A percentile compares a stretch with the other conserved stretches of the same genome.
phyloP scores from a whole-genome alignment of 2,329 filamentous ascomycete species.

The Gaeumannomyces sp. region DNA sequence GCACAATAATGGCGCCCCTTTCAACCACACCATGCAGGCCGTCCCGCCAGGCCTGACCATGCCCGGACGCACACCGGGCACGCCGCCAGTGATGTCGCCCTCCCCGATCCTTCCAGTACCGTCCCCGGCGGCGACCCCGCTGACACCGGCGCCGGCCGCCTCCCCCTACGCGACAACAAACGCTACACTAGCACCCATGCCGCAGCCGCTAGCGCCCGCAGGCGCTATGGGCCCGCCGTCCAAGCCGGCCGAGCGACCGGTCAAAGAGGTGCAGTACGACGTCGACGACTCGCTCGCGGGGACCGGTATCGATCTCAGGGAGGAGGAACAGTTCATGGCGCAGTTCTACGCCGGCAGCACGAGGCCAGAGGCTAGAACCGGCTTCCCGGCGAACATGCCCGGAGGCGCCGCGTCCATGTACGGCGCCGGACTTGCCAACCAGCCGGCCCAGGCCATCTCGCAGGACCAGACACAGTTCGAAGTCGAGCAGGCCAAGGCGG shows the following conservation, averaged over 20 bases:
- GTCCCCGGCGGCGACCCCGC: not conserved
- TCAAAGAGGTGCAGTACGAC: conserved; percentile 62
- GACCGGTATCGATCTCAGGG: conserved; percentile 79
- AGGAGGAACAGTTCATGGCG: conserved; percentile 77
- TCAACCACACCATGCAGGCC: conserved; percentile 3
- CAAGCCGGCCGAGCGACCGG: conserved; percentile 54
- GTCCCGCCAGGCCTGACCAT: conserved; percentile 6
- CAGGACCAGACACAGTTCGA: conserved; percentile 57
- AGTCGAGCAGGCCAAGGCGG: conserved; percentile 57
- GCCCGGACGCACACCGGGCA: conserved; percentile 6
- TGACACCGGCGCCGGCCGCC: conserved; percentile 4
- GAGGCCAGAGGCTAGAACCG: conserved; percentile 39
- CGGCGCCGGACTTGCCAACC: conserved; percentile 59
- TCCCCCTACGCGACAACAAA: conserved; percentile 14
- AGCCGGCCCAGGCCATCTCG: conserved; percentile 43
- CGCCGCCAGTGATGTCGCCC: conserved; percentile 7
- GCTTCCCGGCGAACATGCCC: conserved; percentile 50
- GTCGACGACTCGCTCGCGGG: conserved; percentile 77
- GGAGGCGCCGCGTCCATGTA: conserved; percentile 54
- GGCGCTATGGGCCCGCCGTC: conserved; percentile 53
- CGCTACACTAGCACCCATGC: conserved; percentile 20
- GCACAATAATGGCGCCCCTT: not conserved
- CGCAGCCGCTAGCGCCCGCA: conserved; percentile 13
- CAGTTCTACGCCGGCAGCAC: conserved; percentile 51
- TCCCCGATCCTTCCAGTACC: not conserved